Evolutionary conservation across 108 stramenopile genomes (phyloP), one percentile per base, ranked within the genome.

Genomic region (Fragilariopsis cylindrus): DNA sequence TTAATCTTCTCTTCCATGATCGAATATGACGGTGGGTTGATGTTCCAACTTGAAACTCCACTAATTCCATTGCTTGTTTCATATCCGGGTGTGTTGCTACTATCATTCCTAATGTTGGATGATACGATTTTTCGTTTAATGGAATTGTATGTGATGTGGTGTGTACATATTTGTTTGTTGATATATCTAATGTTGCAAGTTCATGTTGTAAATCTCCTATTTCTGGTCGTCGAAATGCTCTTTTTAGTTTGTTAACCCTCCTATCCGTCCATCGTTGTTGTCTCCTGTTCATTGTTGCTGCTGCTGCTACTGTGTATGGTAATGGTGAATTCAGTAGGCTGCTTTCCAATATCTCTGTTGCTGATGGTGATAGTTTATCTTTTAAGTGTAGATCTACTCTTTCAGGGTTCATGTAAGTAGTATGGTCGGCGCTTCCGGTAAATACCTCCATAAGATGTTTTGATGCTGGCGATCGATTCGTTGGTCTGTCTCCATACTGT

Each of bases 361-460:
- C 12, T 6, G 16, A 21, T 16, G 6, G 56, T 21, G 21, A 6
- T 57, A 6, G 56, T 12, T 7, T 6, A 13, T 57, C 12, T 57
- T 7, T 57, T 12, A 57, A 5, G n/a, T 57, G 7, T 15, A 7
- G 12, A 6, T 57, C 11, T 21, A 7, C 7, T 0, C 21, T n/a
- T n/a, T 57, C 12, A 6, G 12, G 7, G 56, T 6, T 5, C 19
- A 6, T 7, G 7, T 7, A 21, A n/a, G 56, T 57, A 21, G 56
- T 57, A 1, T 69, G 30, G 55, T 57, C 53, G 21, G 21, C 21
- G 21, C 40, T 41, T 49, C 54, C 7, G 3, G n/a, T 57, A 0
- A 71, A 39, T 11, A 13, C 30, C 0, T 21, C 55, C 4, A 71
- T 54, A 4, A 71, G 70, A 57, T 71, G 70, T 40, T 54, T 15